phyloP scores from a whole-genome alignment of 2,329 filamentous ascomycete species.

The Venturia oleaginea region DNA sequence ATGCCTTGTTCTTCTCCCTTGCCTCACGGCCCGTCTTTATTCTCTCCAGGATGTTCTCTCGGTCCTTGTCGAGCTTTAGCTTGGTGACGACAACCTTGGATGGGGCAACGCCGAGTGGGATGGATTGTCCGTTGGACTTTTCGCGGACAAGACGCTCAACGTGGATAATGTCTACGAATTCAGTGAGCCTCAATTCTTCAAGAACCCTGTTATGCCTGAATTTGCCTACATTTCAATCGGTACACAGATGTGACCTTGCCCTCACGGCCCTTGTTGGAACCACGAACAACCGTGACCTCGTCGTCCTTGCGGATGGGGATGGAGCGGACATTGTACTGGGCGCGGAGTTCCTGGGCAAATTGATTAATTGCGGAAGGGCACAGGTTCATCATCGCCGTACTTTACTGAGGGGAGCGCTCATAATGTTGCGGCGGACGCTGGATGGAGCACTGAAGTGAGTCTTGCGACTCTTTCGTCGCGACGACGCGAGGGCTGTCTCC shows the following conservation, averaged over 20 bases:
- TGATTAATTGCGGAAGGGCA: slow-evolving; percentile 14
- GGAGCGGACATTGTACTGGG: slow-evolving; percentile 97
- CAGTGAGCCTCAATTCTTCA: not conserved
- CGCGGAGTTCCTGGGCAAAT: slow-evolving; percentile 69
- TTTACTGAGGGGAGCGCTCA: slow-evolving; percentile 85
- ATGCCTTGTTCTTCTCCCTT: slow-evolving; percentile 31
- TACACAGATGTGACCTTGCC: slow-evolving; percentile 98
- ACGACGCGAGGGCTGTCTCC: slow-evolving; percentile 50
- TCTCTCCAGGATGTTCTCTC: slow-evolving; percentile 78
- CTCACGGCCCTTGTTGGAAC: slow-evolving; percentile 93
- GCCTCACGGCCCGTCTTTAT: slow-evolving; percentile 73
- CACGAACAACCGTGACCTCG: slow-evolving; percentile 87
- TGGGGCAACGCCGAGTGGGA: slow-evolving; percentile 88
- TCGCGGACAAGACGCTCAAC: slow-evolving; percentile 93
- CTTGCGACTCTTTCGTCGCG: slow-evolving; percentile 97
- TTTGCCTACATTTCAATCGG: slow-evolving; percentile 49
- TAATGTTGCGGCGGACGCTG: slow-evolving; percentile 88
- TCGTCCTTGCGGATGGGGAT: slow-evolving; percentile 62
- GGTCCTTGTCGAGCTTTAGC: slow-evolving; percentile 96
- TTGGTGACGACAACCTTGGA: slow-evolving; percentile 98
- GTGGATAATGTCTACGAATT: slow-evolving; percentile 64
- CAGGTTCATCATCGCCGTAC: slow-evolving; percentile 14
- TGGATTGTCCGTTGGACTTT: slow-evolving; percentile 94
- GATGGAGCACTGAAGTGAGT: slow-evolving; percentile 95
- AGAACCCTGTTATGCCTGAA: not conserved